A percentile compares a stretch with the other conserved stretches of the same genome.
These are phyloP conservation scores for Rosa chinensis DNA, from an alignment of 306 rosid species.

Conservation along the genomic window DNA sequence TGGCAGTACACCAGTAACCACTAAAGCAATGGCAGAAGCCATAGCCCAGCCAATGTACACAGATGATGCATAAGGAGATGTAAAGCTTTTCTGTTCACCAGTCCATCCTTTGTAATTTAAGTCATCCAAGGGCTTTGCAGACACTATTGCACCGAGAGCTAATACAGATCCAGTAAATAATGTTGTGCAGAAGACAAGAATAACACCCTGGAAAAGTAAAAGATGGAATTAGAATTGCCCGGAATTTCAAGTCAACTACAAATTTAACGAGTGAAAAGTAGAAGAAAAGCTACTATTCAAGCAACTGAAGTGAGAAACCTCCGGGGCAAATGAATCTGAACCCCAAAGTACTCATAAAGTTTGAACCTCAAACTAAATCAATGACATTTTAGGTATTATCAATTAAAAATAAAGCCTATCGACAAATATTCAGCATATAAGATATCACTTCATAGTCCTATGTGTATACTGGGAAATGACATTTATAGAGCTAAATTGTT, in stretches of 20 bases:
- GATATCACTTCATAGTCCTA: background rate
- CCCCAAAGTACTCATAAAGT: background rate
- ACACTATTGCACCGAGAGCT: conserved; percentile 85
- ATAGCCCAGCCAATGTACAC: conserved; percentile 97
- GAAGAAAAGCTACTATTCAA: background rate
- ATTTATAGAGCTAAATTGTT: background rate
- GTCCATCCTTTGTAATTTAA: conserved; percentile 84
- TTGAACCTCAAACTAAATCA: background rate
- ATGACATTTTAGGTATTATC: background rate
- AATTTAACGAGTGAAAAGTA: conserved; percentile 8
- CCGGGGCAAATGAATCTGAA: background rate
- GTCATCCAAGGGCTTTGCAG: conserved; percentile 93
- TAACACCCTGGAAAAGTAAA: conserved; percentile 64
- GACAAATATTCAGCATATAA: background rate
- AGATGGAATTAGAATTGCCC: conserved; percentile 26
- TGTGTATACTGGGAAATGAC: background rate
- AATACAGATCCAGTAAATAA: conserved; percentile 79
- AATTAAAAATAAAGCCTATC: background rate
- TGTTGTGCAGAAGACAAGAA: conserved; percentile 61
- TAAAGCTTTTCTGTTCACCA: conserved; percentile 62
- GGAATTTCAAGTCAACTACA: conserved; percentile 6
- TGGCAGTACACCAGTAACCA: conserved; percentile 86
- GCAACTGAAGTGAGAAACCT: background rate
- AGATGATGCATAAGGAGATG: conserved; percentile 84
- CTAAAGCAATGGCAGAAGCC: conserved; percentile 82